Evolutionary conservation across 805 yeast genomes (phyloP).

Genomic region (Scheffersomyces lignosus): DNA sequence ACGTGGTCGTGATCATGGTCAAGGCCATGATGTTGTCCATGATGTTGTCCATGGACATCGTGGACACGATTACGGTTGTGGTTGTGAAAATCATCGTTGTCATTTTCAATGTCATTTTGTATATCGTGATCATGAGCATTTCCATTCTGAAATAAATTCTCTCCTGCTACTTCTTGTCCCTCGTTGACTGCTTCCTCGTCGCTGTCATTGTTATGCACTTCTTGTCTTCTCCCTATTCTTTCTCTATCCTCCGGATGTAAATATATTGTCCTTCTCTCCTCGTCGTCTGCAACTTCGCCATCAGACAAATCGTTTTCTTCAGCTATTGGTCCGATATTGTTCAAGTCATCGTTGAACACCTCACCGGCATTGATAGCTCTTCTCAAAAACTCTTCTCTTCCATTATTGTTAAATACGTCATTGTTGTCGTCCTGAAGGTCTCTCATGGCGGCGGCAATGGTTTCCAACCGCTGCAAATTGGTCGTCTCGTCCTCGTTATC

Average conservation of each 20-base stretch:
- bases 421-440: slow-evolving; percentile 18
- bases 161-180: not conserved
- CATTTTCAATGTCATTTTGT: slow-evolving; percentile 14
- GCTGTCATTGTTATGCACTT: not conserved
- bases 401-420: slow-evolving; percentile 7
- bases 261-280: not conserved
- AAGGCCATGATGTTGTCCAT: too few species aligned
- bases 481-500: slow-evolving; percentile 17
- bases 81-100: slow-evolving; percentile 6
- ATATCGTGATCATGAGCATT: not conserved
- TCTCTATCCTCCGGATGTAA: not conserved
- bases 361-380: slow-evolving; percentile 20
- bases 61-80: too few species aligned
- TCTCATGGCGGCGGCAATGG: slow-evolving; percentile 27
- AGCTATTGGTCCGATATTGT: not conserved
- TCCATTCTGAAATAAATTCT: not conserved
- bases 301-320: not conserved
- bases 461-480: slow-evolving; percentile 20
- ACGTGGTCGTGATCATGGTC: not conserved
- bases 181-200: not conserved
- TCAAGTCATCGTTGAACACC: slow-evolving; percentile 1
- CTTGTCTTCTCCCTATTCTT: not conserved
- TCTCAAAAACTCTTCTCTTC: slow-evolving; percentile 21
- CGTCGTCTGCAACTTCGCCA: not conserved
- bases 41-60: too few species aligned